A percentile compares a stretch with the other conserved stretches of the same genome.
Conservation (phyloP, 257 asterid genomes). For the Anisodus acutangulus region DNA sequence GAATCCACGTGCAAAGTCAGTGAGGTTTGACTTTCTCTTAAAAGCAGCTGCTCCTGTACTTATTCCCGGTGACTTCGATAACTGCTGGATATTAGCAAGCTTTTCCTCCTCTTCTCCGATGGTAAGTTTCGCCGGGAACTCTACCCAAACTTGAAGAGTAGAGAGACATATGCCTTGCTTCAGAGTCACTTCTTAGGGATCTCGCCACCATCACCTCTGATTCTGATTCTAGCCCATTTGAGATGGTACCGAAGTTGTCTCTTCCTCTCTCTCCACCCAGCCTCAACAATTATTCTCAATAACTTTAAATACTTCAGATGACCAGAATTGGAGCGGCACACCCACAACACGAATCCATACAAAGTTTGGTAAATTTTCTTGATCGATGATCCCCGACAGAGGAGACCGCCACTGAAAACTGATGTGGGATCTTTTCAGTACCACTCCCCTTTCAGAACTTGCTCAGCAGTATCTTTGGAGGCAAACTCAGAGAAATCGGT, state of each 20-base stretch:
- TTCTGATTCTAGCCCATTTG: not conserved
- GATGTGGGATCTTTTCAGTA: too few species aligned
- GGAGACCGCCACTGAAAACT: too few species aligned
- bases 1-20: too few species aligned
- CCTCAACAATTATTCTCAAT: not conserved
- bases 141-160: not conserved
- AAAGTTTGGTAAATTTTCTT: too few species aligned
- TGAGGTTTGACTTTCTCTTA: not conserved
- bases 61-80: not conserved
- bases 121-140: not conserved
- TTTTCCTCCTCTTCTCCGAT: not conserved
- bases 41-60: not conserved
- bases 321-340: too few species aligned
- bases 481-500: too few species aligned
- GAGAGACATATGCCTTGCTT: not conserved
- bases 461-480: too few species aligned
- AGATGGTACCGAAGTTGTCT: not conserved
- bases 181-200: too few species aligned
- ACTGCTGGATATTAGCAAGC: not conserved
- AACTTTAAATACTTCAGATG: not conserved
- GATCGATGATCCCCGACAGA: too few species aligned
- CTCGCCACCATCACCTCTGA: not conserved
- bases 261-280: not conserved
- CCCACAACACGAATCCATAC: too few species aligned
- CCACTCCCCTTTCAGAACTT: too few species aligned